These are phyloP conservation scores for Fusarium palustre DNA, from an alignment of 2,329 filamentous ascomycete genomes.

Conservation along the genomic window DNA sequence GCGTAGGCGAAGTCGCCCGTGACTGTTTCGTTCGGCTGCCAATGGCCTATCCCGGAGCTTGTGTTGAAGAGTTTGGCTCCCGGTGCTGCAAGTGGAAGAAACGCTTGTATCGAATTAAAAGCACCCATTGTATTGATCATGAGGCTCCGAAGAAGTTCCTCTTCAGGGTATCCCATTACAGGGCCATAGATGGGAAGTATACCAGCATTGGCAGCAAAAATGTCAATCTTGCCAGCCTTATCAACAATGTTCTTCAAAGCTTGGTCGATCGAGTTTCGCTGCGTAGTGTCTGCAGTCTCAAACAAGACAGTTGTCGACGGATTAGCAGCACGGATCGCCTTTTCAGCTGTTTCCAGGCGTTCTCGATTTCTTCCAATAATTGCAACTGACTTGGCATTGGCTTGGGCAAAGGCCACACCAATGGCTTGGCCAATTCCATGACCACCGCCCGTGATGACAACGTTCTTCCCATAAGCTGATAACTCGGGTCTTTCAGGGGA, in stretches of 20 bases:
- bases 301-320: background rate
- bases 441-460: conserved; percentile 73
- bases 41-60: conserved; percentile 37
- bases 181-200: background rate
- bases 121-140: conserved; percentile 43
- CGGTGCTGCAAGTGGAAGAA: conserved; percentile 29
- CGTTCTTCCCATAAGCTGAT: conserved; percentile 55
- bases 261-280: background rate
- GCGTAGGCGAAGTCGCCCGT: conserved; percentile 49
- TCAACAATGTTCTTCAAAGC: background rate
- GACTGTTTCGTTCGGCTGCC: conserved; percentile 24
- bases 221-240: conserved; percentile 27
- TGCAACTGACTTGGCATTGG: conserved; percentile 52
- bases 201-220: conserved; percentile 30
- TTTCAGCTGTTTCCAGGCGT: conserved; percentile 43
- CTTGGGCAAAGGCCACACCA: conserved; percentile 65
- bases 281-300: background rate
- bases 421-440: conserved; percentile 73
- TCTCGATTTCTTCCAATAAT: conserved; percentile 54
- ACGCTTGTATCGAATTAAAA: conserved; percentile 45
- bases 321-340: background rate
- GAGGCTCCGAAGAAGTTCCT: conserved; percentile 20
- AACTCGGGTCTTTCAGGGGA: conserved; percentile 49
- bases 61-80: conserved; percentile 41
- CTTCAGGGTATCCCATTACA: conserved; percentile 7